Percentiles rank a stretch among this genome's conserved stretches.
Conservation (phyloP, 805 yeast species). For the Saturnispora dispora region DNA sequence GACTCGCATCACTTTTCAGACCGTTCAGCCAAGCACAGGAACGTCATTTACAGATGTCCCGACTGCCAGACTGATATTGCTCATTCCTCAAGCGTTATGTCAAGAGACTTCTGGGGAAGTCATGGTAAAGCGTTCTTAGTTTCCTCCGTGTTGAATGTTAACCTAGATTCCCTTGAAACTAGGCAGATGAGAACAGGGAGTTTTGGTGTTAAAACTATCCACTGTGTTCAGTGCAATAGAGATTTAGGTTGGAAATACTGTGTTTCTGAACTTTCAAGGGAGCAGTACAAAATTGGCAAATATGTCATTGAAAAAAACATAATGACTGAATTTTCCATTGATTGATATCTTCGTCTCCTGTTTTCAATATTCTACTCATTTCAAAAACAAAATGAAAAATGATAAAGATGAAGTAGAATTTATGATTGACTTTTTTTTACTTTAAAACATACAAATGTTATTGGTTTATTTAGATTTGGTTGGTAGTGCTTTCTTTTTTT, state of each 20-base stretch:
- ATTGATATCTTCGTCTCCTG: not conserved
- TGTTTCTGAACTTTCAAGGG: constrained; percentile 21
- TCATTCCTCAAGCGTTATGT: constrained; percentile 21
- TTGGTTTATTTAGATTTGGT: not conserved
- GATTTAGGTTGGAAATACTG: constrained; percentile 30
- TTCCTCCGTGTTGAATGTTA: constrained; percentile 24
- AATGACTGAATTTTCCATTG: constrained; percentile 4
- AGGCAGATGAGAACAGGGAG: constrained; percentile 28
- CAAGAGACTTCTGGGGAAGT: constrained; percentile 27
- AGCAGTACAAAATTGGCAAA: constrained; percentile 28
- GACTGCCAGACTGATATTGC: constrained; percentile 29
- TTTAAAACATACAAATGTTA: not conserved
- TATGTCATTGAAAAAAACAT: constrained; percentile 26
- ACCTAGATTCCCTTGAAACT: constrained; percentile 14
- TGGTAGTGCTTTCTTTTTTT: not conserved
- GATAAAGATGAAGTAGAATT: not conserved
- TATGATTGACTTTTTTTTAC: not conserved
- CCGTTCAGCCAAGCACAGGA: not conserved
- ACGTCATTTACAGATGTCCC: constrained; percentile 21
- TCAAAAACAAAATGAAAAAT: not conserved
- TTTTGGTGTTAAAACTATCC: constrained; percentile 23
- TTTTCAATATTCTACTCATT: not conserved
- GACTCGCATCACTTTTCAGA: not conserved
- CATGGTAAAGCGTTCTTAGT: constrained; percentile 29
- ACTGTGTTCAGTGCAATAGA: constrained; percentile 25